Evolutionary conservation across 495 filamentous ascomycete genomes (phyloP).

Genomic region (Aspergillus ostianus): DNA sequence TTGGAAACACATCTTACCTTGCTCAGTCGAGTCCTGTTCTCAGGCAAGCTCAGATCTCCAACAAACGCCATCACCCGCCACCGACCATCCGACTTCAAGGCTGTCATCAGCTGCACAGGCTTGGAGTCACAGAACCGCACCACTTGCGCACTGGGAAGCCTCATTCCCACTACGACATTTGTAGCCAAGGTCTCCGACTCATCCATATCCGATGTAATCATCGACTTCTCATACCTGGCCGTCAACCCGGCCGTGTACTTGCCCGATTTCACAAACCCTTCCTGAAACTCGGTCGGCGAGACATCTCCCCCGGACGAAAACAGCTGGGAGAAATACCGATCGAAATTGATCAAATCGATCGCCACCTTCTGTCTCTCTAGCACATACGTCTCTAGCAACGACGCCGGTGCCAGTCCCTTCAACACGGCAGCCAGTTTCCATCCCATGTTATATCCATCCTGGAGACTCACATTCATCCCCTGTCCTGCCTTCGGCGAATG

Average conservation of each 20-base stretch:
- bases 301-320: slow-evolving; percentile 50
- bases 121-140: slow-evolving; percentile 59
- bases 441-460: slow-evolving; percentile 65
- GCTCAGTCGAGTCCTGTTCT: slow-evolving; percentile 34
- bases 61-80: slow-evolving; percentile 58
- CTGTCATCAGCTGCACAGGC: slow-evolving; percentile 50
- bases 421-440: slow-evolving; percentile 75
- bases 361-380: slow-evolving; percentile 67
- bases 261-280: slow-evolving; percentile 58
- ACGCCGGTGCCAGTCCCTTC: slow-evolving; percentile 52
- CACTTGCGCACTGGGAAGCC: slow-evolving; percentile 59
- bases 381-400: slow-evolving; percentile 66
- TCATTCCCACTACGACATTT: slow-evolving; percentile 53
- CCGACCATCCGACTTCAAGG: slow-evolving; percentile 55
- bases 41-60: slow-evolving; percentile 52
- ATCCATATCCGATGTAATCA: slow-evolving; percentile 36
- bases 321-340: slow-evolving; percentile 61
- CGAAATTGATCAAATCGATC: slow-evolving; percentile 71
- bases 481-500: slow-evolving; percentile 64
- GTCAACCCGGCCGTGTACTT: slow-evolving; percentile 66
- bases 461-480: slow-evolving; percentile 49
- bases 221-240: slow-evolving; percentile 53
- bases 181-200: slow-evolving; percentile 35
- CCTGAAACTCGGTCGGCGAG: slow-evolving; percentile 46
- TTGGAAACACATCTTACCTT: slow-evolving; percentile 36